A percentile compares a stretch with the other conserved stretches of the same genome.
Conservation (phyloP, 2,329 filamentous ascomycete species). For the Xylaria sp. region DNA sequence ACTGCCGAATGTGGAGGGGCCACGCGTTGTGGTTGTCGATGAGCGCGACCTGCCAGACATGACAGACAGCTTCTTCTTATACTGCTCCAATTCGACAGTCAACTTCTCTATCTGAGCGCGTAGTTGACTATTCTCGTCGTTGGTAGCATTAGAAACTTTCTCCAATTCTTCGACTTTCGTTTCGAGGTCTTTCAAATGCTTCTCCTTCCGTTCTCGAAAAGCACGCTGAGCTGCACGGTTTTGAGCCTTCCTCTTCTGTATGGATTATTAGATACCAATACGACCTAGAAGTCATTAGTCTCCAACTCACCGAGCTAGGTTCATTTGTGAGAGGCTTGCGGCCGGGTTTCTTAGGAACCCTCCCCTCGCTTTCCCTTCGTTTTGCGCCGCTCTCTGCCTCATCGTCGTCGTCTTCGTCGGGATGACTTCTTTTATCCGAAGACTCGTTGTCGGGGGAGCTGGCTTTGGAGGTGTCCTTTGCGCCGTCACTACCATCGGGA, state of each 20-base stretch:
- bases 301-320: conserved; percentile 85
- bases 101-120: conserved; percentile 90
- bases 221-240: conserved; percentile 92
- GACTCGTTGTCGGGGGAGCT: conserved; percentile 70
- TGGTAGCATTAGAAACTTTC: conserved; percentile 83
- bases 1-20: conserved; percentile 55
- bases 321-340: conserved; percentile 95
- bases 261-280: conserved; percentile 42
- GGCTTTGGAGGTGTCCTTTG: conserved; percentile 57
- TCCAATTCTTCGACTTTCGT: conserved; percentile 79
- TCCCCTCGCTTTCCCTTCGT: conserved; percentile 84
- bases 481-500: conserved; percentile 36
- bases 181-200: conserved; percentile 86
- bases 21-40: conserved; percentile 53
- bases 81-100: conserved; percentile 85
- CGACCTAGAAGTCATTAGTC: conserved; percentile 30
- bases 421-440: conserved; percentile 77
- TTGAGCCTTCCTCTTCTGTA: conserved; percentile 92
- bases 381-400: conserved; percentile 64
- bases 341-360: conserved; percentile 92
- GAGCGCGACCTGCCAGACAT: conserved; percentile 52
- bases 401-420: conserved; percentile 76
- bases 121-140: conserved; percentile 84
- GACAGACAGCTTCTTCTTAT: conserved; percentile 84
- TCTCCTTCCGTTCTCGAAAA: conserved; percentile 94